Evolutionary conservation across 164 flowering plant genomes (phyloP).

Genomic region (Pachysandra terminalis): DNA sequence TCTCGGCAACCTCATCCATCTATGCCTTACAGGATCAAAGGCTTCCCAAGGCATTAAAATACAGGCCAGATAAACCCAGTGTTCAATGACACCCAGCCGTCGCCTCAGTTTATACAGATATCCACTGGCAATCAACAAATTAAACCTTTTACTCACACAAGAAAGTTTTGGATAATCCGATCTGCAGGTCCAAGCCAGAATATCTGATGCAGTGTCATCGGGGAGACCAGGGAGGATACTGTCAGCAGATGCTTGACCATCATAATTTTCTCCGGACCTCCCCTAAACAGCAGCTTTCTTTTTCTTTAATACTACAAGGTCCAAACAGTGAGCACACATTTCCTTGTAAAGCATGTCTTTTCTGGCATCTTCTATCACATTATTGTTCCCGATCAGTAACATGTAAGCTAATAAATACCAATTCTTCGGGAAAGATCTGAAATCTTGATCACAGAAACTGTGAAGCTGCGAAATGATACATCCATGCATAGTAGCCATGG

Average conservation of each 20-base stretch:
- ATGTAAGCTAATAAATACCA: slow-evolving; percentile 17
- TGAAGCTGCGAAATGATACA: slow-evolving; percentile 10
- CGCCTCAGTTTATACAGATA: slow-evolving; percentile 23
- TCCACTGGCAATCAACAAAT: slow-evolving; percentile 19
- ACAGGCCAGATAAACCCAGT: slow-evolving; percentile 34
- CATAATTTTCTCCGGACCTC: slow-evolving; percentile 20
- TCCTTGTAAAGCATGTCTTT: slow-evolving; percentile 12
- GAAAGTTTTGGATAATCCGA: slow-evolving; percentile 37
- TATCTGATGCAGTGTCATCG: slow-evolving; percentile 34
- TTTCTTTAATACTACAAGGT: slow-evolving; percentile 14
- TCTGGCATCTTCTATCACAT: slow-evolving; percentile 6
- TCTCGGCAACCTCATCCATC: slow-evolving; percentile 34
- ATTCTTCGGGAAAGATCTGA: slow-evolving; percentile 8
- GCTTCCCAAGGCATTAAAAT: slow-evolving; percentile 31
- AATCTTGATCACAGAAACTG: slow-evolving; percentile 2
- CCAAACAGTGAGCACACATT: slow-evolving; percentile 11
- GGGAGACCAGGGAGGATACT: slow-evolving; percentile 35
- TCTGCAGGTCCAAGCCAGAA: slow-evolving; percentile 30
- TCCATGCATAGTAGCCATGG: slow-evolving; percentile 15
- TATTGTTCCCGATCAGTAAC: slow-evolving; percentile 11
- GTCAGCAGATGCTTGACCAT: slow-evolving; percentile 24
- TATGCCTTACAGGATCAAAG: slow-evolving; percentile 24
- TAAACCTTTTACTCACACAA: slow-evolving; percentile 31
- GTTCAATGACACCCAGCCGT: slow-evolving; percentile 27
- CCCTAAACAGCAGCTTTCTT: slow-evolving; percentile 7